Evolutionary conservation across 2,329 filamentous ascomycete genomes (phyloP).

Genomic region (Pseudohalonectria lignicola): DNA sequence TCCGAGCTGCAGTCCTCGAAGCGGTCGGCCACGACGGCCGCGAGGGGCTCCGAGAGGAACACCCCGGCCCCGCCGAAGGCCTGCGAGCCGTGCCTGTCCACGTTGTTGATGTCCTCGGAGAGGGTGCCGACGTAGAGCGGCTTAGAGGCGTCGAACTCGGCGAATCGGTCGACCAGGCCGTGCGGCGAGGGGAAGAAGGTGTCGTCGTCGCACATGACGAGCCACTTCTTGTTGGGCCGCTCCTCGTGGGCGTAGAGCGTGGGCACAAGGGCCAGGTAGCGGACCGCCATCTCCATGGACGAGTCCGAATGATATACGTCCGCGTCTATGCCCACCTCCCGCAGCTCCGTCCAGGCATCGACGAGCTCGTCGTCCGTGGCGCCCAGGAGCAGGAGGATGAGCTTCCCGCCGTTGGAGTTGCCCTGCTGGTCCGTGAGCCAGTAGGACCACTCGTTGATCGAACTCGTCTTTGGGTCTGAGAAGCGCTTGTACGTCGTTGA

Average conservation of each 20-base stretch:
- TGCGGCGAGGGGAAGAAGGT: slow-evolving; percentile 54
- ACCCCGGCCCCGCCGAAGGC: slow-evolving; percentile 54
- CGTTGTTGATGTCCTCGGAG: slow-evolving; percentile 49
- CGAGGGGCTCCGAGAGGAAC: slow-evolving; percentile 42
- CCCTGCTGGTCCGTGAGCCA: slow-evolving; percentile 48
- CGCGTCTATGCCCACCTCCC: slow-evolving; percentile 39
- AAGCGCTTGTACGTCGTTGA: slow-evolving; percentile 47
- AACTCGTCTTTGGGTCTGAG: slow-evolving; percentile 36
- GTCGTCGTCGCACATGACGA: slow-evolving; percentile 53
- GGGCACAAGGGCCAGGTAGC: slow-evolving; percentile 44
- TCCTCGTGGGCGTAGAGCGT: slow-evolving; percentile 41
- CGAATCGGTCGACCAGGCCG: slow-evolving; percentile 37
- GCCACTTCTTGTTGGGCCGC: slow-evolving; percentile 48
- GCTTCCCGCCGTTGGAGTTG: slow-evolving; percentile 43
- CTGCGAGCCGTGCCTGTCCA: slow-evolving; percentile 50
- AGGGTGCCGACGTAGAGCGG: slow-evolving; percentile 50
- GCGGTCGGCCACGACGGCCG: slow-evolving; percentile 16
- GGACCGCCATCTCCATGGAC: slow-evolving; percentile 44
- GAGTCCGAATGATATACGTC: slow-evolving; percentile 45
- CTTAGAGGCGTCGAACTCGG: slow-evolving; percentile 36
- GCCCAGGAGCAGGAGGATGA: slow-evolving; percentile 42
- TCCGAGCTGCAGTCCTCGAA: slow-evolving; percentile 26
- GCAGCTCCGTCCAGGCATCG: slow-evolving; percentile 33
- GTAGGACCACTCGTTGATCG: slow-evolving; percentile 47
- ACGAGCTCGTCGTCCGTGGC: slow-evolving; percentile 39